phyloP scores from a whole-genome alignment of 2,329 filamentous ascomycete genomes.

The Cladobotryum protrusum region DNA sequence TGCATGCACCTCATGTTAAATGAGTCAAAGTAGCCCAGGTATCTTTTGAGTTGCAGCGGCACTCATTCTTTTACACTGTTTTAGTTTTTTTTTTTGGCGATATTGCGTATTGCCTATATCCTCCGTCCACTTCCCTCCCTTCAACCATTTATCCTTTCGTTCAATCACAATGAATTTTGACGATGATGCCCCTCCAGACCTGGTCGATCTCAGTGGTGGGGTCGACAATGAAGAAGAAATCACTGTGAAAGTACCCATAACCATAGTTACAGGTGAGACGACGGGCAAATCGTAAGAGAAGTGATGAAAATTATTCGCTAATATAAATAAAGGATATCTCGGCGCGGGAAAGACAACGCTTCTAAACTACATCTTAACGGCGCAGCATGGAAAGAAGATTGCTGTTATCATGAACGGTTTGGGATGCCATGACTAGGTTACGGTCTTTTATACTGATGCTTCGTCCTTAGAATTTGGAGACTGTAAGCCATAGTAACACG shows the following conservation, averaged over 20 bases:
- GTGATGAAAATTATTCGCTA: background rate
- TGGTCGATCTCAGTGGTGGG: slow-evolving; percentile 43
- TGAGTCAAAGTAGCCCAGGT: background rate
- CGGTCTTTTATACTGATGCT: background rate
- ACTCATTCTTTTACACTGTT: too few species aligned
- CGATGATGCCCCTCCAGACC: slow-evolving; percentile 61
- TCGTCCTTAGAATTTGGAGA: slow-evolving; percentile 64
- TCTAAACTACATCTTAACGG: slow-evolving; percentile 91
- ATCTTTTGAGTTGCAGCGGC: too few species aligned
- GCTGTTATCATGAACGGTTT: slow-evolving; percentile 90
- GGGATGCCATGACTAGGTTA: background rate
- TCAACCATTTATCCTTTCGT: background rate
- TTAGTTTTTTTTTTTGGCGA: background rate
- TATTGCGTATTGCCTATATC: background rate
- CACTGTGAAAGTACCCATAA: slow-evolving; percentile 68
- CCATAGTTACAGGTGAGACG: slow-evolving; percentile 67
- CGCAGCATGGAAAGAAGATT: slow-evolving; percentile 94
- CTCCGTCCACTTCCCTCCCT: too few species aligned
- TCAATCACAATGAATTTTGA: slow-evolving; percentile 51
- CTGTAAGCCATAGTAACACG: slow-evolving; percentile 47
- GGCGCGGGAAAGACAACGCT: slow-evolving; percentile 94
- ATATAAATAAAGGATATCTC: slow-evolving; percentile 63
- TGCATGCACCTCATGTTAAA: slow-evolving; percentile 3
- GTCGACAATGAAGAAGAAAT: slow-evolving; percentile 39
- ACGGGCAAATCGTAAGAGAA: background rate